Evolutionary conservation across 495 filamentous ascomycete species (phyloP), one percentile per base, ranked within the genome.

Genomic region (Rhizodiscina lignyota): DNA sequence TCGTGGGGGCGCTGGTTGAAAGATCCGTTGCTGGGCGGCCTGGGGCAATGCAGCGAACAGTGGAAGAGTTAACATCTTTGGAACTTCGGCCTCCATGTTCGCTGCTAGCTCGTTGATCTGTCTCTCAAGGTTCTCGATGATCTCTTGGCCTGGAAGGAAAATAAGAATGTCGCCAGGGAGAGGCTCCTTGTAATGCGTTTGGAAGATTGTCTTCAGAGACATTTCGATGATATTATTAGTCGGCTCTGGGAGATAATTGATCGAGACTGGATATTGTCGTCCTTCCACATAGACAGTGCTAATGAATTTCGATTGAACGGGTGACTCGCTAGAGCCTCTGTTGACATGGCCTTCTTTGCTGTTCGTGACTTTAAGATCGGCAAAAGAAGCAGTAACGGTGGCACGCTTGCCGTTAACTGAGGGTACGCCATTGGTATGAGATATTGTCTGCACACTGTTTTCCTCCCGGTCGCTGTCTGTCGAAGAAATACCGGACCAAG

Each of bases 121-220:
- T 18, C 71, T 65, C 46, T 93, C 78, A 6, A 91, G 63, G 1
- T 70, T 62, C 39, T 93, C 85, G 21, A 99, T 87, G 11, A 83
- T 82, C 37, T 96, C 89, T 47, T 94, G 86, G 4, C 91, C 91
- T 0, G 83, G 87, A 21, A 99, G 60, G 52, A 99, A 99, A 0
- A 84, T 85, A 0, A 99, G 59, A 17, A 99, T 79, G 49, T 96
- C 91, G 15, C 92, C 91, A 0, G 87, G 86, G 36, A 93, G 66
- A 2, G 85, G 80, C 43, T 99, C 82, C 36, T 77, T 72, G 39
- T 72, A 71, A 47, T 99, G 85, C 12, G 94, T 78, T 44, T 89
- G 72, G 51, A 94, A 84, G n/a, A 94, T 79, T 1, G 65, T 70
- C 46, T 80, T 81, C 1, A 94, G 66, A 4, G 85, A 67, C 1